Base-by-base conservation (phyloP, 2,329 filamentous ascomycete species). In the Verruconis gallopava region DNA sequence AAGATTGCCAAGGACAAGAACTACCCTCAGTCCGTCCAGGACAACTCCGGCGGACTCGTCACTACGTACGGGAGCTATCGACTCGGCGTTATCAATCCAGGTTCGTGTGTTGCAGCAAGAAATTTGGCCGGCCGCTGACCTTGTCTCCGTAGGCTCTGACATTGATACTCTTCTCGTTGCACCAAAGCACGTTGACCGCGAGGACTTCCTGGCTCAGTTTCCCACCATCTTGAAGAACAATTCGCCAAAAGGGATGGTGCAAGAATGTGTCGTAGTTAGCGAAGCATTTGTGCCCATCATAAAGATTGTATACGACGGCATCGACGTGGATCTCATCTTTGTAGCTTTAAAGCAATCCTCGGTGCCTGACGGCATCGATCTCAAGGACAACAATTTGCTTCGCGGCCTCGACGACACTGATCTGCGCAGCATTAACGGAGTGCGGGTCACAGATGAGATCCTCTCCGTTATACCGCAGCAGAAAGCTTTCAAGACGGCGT, bases 21-120 rank as follows among this genome's bases (percentile, higher is more conserved):
- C 39, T 70, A 89, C 39, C 81, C 86, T 36, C 75, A 84, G 34
- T 77, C 79, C 21, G 74, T 91, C 36, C 74, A 91, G 36, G 84
- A 88, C 51, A 79, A 81, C 55, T 84, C 88, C 4, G 84, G 88
- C 41, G 91, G 88, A 49, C 91, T 89, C 65, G 79, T 98, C 50
- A 94, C 93, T 60, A 93, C 89, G 1, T 98, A 91, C 60, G 91
- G 91, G 49, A 96, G 91, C 62, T 98, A 89, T 61, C 81, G 88
- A 30, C 71, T 98, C 11, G 91, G 91, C 46, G 91, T 96, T 18
- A 94, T 84, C 60, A 88, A 88, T 4, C 91, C 91, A 35, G 71
- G 72, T 75, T 46, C 28, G 49, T 48, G 38, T 21, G 13, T 5
- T 18, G 12, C 5, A 37, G 5, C 18, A 19, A 36, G 4, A 11